Base-by-base conservation (phyloP, 371 early-diverging fungal genomes). In the Choanephora cucurbitarum region DNA sequence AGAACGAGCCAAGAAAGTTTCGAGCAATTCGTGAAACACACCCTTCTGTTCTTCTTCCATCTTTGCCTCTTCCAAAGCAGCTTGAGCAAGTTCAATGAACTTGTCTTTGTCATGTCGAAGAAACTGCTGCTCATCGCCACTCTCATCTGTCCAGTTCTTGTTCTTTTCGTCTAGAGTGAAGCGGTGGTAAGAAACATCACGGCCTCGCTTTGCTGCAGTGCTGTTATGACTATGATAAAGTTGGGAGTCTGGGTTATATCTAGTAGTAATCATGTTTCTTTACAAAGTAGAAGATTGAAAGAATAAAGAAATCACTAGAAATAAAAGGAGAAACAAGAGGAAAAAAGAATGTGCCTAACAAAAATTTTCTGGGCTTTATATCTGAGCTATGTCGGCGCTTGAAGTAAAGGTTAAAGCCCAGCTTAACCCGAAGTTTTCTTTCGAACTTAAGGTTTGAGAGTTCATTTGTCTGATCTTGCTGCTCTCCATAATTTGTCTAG, bases 1-100 rank as follows among this genome's bases (percentile, higher is more conserved):
- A 31, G 67, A 65, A 15, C 59, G 62, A n/a, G 57, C 48, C 14
- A 70, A 46, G 11, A 73, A 54, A 5, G 67, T 60, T 43, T 73
- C 73, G 5, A 73, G 31, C 49, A 73, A 45, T 52, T 73, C 73
- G 37, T 64, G 62, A 21, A 69, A 24, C 1, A 73, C 62, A 11
- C 73, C 67, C 23, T 67, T 69, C 44, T 62, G 67, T 17, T 73
- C 73, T 32, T 73, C 73, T 58, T 70, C 70, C 49, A 58, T 53
- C 14, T 58, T 56, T 1, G 64, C 73, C 44, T 73, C 66, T 50
- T 73, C 73, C 21, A 73, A 44, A 19, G 73, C 73, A 40, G 73
- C 73, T 44, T 69, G 67, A 9, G 70, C 70, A 21, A 73, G 44
- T 33, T 73, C 70, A 31, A 70, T 69, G 37, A 73, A 69, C 8